phyloP scores from a whole-genome alignment of 192 early-diverging fungal genomes.

The Linnemannia hyalina region DNA sequence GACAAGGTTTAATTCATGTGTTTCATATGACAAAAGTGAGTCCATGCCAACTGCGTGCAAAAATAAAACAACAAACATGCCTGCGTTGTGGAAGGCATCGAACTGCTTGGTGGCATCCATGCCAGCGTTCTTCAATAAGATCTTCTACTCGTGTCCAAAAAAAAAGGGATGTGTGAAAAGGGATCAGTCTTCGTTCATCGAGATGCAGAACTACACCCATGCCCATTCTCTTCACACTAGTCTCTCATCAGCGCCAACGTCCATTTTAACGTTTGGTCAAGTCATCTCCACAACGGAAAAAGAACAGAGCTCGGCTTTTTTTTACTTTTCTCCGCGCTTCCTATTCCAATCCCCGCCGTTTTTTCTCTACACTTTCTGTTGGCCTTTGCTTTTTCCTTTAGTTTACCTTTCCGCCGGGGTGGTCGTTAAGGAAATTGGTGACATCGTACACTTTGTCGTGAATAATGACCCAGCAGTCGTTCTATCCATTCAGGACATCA shows the following conservation, averaged over 20 bases:
- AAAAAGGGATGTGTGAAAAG: not conserved
- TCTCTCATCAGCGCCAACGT: not conserved
- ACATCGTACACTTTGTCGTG: constrained; percentile 74
- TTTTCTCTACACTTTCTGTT: constrained; percentile 9
- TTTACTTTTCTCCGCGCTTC: not conserved
- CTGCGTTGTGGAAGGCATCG: constrained; percentile 83
- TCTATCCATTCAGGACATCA: constrained; percentile 3
- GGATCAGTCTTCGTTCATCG: not conserved
- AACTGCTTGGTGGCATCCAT: constrained; percentile 90
- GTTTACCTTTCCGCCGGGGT: constrained; percentile 66
- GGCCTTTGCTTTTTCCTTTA: not conserved
- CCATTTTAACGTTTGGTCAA: not conserved
- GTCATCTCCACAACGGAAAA: constrained; percentile 10
- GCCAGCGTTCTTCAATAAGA: constrained; percentile 82
- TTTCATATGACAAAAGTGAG: not conserved
- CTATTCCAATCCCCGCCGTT: constrained; percentile 4
- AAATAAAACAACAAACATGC: constrained; percentile 5
- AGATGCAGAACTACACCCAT: not conserved
- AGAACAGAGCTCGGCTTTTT: constrained; percentile 1
- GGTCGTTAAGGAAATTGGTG: constrained; percentile 68
- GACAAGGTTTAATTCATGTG: not conserved
- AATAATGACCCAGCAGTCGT: constrained; percentile 71
- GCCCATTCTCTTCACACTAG: not conserved
- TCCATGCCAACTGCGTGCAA: no score
- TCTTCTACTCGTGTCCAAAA: constrained; percentile 60